phyloP scores from a whole-genome alignment of 1,284 basidiomycete species.

The Papiliotrema laurentii region DNA sequence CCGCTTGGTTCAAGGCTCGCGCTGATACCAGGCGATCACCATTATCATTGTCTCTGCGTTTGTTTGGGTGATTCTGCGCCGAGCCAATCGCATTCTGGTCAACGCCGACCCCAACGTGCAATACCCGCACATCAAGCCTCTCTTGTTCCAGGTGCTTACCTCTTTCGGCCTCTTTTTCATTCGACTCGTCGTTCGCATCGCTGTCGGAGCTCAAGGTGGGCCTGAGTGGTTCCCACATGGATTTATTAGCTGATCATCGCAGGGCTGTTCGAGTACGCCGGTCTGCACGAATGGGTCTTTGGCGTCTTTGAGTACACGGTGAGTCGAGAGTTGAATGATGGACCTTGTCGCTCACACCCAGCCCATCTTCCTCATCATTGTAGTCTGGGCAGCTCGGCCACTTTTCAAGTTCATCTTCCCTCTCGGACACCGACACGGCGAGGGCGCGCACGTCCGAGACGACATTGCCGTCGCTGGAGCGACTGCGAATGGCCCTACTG shows the following conservation, averaged over 20 bases:
- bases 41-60: slow-evolving; percentile 19
- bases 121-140: slow-evolving; percentile 18
- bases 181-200: slow-evolving; percentile 26
- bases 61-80: slow-evolving; percentile 17
- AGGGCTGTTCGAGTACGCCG: slow-evolving; percentile 25
- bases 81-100: slow-evolving; percentile 14
- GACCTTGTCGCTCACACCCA: no score
- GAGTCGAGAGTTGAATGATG: slow-evolving; percentile 4
- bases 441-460: slow-evolving; percentile 16
- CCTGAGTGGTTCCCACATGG: slow-evolving; percentile 1
- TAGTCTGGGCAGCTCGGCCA: slow-evolving; percentile 26
- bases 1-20: no score
- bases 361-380: slow-evolving; percentile 27
- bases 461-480: slow-evolving; percentile 3
- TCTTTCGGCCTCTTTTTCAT: slow-evolving; percentile 25
- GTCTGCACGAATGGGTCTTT: slow-evolving; percentile 25
- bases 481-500: not conserved
- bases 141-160: slow-evolving; percentile 17
- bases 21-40: slow-evolving; percentile 18
- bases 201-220: slow-evolving; percentile 28
- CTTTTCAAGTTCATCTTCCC: slow-evolving; percentile 29
- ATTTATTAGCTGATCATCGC: not conserved
- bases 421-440: slow-evolving; percentile 17
- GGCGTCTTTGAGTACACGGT: slow-evolving; percentile 28
- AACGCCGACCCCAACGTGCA: slow-evolving; percentile 13